Base-by-base conservation (phyloP, 1,139 yeast genomes). In the Pichia inconspicua region DNA sequence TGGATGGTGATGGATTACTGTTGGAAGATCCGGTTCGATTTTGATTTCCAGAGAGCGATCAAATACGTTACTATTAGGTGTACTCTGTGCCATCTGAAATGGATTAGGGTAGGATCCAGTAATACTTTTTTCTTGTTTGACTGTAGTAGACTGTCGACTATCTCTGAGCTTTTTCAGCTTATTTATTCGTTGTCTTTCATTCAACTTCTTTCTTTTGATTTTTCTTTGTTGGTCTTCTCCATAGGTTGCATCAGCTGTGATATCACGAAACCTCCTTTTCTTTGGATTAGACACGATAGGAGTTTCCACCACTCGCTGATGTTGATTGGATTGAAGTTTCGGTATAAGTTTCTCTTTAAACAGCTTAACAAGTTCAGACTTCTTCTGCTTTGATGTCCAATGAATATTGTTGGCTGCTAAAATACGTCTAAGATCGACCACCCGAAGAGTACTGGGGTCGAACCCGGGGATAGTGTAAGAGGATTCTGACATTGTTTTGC, bases 401-500 rank as follows among this genome's bases (percentile, higher is more conserved):
- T 38, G 36, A 11, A 60, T 43, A 12, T 49, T 47, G 38, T 58
- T 50, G 7, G 49, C 46, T 2, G 45, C 44, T 5, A 61, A 42
- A 4, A 58, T 40, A 15, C 51, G 42, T 36, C 53, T 55, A 34
- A 61, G 45, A 42, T 58, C 64, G 7, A 54, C 57, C 25, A 61
- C 64, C 32, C 61, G 49, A 10, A 60, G 47, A 4, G 49, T 14
- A n/a, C 31, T 27, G 11, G 59, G 55, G 39, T 57, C 54, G 35
- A 57, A 56, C 1, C 47, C 57, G 35, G 52, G 43, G 5, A 9
- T 2, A 15, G 37, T 34, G 37, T 34, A 34, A 9, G 37, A 9
- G 19, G 19, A 15, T 19, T 15, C 37, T 9, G 22, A 8, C 37
- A 34, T 34, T n/a, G n/a, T 19, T 11, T 32, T 22, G 22, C 22